Evolutionary conservation across 352 stramenopile genomes (phyloP).

Genomic region (Globisporangium nunn): DNA sequence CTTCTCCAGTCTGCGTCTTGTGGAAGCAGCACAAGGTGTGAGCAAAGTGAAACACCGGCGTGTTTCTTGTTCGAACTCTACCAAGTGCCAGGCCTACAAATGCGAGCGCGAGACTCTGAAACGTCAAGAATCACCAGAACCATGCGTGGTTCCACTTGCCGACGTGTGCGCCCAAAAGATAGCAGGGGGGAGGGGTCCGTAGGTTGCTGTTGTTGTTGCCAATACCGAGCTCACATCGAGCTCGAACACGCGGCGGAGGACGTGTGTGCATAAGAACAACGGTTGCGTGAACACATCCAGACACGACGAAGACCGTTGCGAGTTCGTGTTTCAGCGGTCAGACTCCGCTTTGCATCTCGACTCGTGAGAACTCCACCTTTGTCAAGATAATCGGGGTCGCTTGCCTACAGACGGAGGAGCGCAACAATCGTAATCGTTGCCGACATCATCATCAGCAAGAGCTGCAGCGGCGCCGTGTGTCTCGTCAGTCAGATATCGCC

Average conservation of each 20-base stretch:
- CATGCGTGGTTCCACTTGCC: constrained; percentile 87
- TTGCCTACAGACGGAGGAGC: constrained; percentile 27
- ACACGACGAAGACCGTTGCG: too few species aligned
- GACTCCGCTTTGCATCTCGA: too few species aligned
- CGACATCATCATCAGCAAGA: constrained; percentile 6
- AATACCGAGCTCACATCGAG: not conserved
- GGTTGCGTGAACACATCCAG: not conserved
- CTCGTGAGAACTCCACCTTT: constrained; percentile 14
- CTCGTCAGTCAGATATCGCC: too few species aligned
- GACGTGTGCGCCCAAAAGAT: constrained; percentile 83
- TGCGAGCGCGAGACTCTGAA: constrained; percentile 23
- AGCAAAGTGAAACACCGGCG: not conserved
- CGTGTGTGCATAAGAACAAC: not conserved
- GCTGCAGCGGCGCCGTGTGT: not conserved
- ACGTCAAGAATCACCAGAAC: constrained; percentile 71
- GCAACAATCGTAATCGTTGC: constrained; percentile 5
- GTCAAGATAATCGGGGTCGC: constrained; percentile 33
- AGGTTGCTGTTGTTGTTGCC: not conserved
- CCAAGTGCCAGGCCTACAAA: constrained; percentile 16
- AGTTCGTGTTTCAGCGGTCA: too few species aligned
- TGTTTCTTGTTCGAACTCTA: too few species aligned
- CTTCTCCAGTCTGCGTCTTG: not conserved
- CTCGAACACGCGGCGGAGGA: not conserved
- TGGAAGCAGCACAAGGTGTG: too few species aligned
- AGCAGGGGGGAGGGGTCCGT: constrained; percentile 81